A percentile compares a stretch with the other conserved stretches of the same genome.
These are phyloP conservation scores for Cryphonectria radicalis DNA, from an alignment of 2,329 filamentous ascomycete species.

Conservation along the genomic window DNA sequence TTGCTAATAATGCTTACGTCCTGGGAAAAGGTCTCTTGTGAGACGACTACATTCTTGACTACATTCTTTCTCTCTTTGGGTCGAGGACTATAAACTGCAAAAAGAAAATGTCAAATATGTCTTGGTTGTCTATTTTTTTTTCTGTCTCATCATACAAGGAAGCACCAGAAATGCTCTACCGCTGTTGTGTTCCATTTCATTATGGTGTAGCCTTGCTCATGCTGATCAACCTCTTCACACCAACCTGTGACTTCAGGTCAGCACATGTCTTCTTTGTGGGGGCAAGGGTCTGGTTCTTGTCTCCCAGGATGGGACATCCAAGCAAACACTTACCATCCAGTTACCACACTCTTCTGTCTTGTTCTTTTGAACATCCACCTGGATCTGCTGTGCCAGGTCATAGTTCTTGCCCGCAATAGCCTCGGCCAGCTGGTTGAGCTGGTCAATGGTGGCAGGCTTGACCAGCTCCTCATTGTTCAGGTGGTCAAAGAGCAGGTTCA, in stretches of 20 bases:
- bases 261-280: slow-evolving; percentile 31
- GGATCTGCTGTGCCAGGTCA: slow-evolving; percentile 66
- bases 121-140: slow-evolving; percentile 11
- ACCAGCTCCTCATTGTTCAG: slow-evolving; percentile 94
- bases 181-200: slow-evolving; percentile 22
- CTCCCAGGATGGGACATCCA: background rate
- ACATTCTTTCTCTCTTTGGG: background rate
- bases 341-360: slow-evolving; percentile 81
- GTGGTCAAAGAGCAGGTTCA: slow-evolving; percentile 94
- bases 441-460: slow-evolving; percentile 74
- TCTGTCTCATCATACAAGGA: slow-evolving; percentile 16
- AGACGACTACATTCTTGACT: background rate
- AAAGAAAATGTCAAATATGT: background rate
- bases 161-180: slow-evolving; percentile 13
- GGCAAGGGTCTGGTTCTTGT: too few relatives aligned
- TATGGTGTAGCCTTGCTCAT: slow-evolving; percentile 78
- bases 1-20: background rate
- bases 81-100: background rate
- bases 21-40: background rate
- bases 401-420: slow-evolving; percentile 73
- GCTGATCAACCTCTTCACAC: slow-evolving; percentile 75
- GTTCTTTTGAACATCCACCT: slow-evolving; percentile 76
- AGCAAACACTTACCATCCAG: slow-evolving; percentile 74
- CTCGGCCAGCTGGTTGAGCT: slow-evolving; percentile 66
- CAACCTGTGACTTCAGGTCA: slow-evolving; percentile 60